phyloP scores from a whole-genome alignment of 140 eudicot species.

The Ambrosia hybrid region DNA sequence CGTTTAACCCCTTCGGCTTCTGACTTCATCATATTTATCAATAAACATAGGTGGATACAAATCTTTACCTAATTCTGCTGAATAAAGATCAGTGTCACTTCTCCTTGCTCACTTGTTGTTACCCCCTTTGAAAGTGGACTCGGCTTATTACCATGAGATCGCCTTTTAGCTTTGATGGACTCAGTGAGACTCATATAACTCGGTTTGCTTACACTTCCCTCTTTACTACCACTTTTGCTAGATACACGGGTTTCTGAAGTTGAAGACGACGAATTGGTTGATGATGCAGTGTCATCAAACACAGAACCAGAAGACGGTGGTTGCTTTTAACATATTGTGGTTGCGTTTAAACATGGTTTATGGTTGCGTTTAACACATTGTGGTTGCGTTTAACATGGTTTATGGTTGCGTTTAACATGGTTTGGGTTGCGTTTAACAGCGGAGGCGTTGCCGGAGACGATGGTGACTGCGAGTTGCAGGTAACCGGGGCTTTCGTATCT shows the following conservation, averaged over 20 bases:
- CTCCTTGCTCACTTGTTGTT: conserved; percentile 52
- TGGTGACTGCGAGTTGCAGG: too few relatives aligned
- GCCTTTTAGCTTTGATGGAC: conserved; percentile 78
- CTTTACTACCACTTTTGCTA: conserved; percentile 35
- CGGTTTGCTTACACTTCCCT: conserved; percentile 47
- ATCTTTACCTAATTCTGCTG: conserved; percentile 60
- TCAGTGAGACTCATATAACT: conserved; percentile 77
- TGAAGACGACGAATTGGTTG: conserved; percentile 65
- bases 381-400: too few relatives aligned
- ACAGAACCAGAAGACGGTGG: conserved; percentile 56
- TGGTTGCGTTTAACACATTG: too few relatives aligned
- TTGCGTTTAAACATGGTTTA: too few relatives aligned
- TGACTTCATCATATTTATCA: conserved; percentile 37
- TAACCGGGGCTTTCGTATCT: too few relatives aligned
- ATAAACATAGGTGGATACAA: conserved; percentile 61
- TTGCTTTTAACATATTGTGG: too few relatives aligned
- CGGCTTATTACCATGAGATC: conserved; percentile 30
- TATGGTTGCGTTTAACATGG: too few relatives aligned
- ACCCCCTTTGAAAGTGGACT: conserved; percentile 61
- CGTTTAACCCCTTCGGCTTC: conserved; percentile 31
- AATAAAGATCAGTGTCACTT: conserved; percentile 61
- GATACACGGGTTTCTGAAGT: conserved; percentile 66
- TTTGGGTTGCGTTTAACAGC: too few relatives aligned
- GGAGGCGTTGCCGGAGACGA: too few relatives aligned
- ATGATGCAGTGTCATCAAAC: conserved; percentile 60